These are phyloP conservation scores for Syzygium malaccense DNA, from an alignment of 441 rosid species.

Conservation along the genomic window DNA sequence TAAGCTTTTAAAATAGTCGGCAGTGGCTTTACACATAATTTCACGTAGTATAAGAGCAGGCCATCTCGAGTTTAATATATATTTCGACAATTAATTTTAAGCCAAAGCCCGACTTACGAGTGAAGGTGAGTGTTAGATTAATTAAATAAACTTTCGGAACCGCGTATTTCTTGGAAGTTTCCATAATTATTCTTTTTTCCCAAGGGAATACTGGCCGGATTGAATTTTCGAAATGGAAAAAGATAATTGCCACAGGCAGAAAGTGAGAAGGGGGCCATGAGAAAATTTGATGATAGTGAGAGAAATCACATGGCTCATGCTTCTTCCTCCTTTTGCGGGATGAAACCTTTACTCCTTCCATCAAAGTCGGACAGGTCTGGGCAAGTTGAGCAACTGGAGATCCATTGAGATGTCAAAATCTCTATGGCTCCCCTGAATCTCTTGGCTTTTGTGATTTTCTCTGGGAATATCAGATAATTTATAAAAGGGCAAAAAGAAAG, in stretches of 20 bases:
- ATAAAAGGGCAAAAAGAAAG: neutral
- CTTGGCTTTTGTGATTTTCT: neutral
- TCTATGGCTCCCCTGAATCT: neutral
- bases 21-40: fast-evolving
- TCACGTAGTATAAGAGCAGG: neutral
- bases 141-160: neutral
- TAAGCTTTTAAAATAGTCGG: neutral
- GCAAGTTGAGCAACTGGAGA: neutral
- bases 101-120: neutral
- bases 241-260: neutral
- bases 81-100: too few species aligned
- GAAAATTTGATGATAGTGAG: neutral
- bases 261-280: neutral
- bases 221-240: neutral
- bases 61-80: neutral
- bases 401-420: neutral
- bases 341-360: neutral
- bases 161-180: neutral
- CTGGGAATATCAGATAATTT: neutral
- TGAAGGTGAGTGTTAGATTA: neutral
- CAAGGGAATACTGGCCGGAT: neutral
- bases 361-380: neutral
- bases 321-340: neutral
- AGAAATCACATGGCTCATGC: neutral
- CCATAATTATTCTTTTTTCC: neutral